Conservation (phyloP, 2,329 filamentous ascomycete genomes). For the Hirsutella thompsonii region DNA sequence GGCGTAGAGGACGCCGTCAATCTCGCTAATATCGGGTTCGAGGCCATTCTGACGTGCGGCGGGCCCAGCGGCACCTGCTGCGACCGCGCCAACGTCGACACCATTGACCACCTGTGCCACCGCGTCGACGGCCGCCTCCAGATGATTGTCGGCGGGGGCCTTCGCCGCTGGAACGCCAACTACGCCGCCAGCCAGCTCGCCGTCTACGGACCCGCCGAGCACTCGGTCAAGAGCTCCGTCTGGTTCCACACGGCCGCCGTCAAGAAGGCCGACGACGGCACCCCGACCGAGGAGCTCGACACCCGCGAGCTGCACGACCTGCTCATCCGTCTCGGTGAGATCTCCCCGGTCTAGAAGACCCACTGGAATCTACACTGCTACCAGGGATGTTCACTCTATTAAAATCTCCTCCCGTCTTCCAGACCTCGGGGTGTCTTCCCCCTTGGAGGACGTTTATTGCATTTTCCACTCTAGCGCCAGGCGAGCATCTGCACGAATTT, state of each 20-base stretch:
- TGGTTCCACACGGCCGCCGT: slow-evolving; percentile 35
- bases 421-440: too few species aligned
- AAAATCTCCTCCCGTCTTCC: too few species aligned
- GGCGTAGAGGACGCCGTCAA: slow-evolving; percentile 15
- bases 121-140: slow-evolving; percentile 21
- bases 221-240: slow-evolving; percentile 6
- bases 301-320: slow-evolving; percentile 10
- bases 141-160: slow-evolving; percentile 39
- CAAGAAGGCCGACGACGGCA: slow-evolving; percentile 1
- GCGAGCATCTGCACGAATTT: too few species aligned
- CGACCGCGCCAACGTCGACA: slow-evolving; percentile 20
- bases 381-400: too few species aligned
- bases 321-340: slow-evolving; percentile 10
- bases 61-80: slow-evolving; percentile 25
- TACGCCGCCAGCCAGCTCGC: slow-evolving; percentile 15
- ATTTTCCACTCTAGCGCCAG: too few species aligned
- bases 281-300: slow-evolving; percentile 12
- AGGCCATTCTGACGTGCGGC: slow-evolving; percentile 39
- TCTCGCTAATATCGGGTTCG: slow-evolving; percentile 31
- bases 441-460: too few species aligned
- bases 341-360: slow-evolving; percentile 14
- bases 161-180: slow-evolving; percentile 27
- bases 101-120: slow-evolving; percentile 22
- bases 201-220: slow-evolving; percentile 5
- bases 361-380: slow-evolving; percentile 12